Conservation (phyloP, 768 basidiomycete genomes). For the Kwoniella mangroviensis region DNA sequence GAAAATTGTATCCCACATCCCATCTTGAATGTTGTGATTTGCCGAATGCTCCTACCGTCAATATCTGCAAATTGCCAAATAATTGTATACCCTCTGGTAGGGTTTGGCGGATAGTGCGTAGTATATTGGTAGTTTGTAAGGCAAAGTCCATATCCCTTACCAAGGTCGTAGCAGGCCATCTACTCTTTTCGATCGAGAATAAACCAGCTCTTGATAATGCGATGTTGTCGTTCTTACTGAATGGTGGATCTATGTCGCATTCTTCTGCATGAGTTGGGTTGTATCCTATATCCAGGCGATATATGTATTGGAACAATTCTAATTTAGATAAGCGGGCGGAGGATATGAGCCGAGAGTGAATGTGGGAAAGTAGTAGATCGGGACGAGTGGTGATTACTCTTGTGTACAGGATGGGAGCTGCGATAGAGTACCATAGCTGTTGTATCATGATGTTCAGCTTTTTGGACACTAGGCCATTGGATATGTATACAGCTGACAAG, state of each 20-base stretch:
- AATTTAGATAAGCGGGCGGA: neutral
- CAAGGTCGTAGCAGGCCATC: neutral
- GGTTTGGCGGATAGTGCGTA: neutral
- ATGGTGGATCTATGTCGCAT: neutral
- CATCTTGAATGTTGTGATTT: slow-evolving; percentile 7
- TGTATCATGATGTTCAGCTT: neutral
- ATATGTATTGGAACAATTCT: slow-evolving; percentile 5
- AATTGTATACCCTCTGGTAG: neutral
- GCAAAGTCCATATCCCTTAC: slow-evolving; percentile 2
- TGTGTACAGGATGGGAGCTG: slow-evolving; percentile 2
- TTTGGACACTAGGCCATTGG: neutral
- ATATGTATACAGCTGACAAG: neutral
- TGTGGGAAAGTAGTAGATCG: neutral
- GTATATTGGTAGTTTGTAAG: neutral
- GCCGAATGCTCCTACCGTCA: neutral
- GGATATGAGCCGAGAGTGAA: neutral
- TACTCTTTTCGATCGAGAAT: neutral
- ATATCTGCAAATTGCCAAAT: neutral
- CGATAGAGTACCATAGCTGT: neutral
- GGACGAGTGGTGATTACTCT: slow-evolving; percentile 1
- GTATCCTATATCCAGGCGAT: neutral
- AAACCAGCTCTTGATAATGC: neutral
- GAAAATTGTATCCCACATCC: slow-evolving; percentile 2
- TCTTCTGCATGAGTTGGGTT: neutral
- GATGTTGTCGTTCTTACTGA: neutral